A percentile compares a stretch with the other conserved stretches of the same genome.
These are phyloP conservation scores for Nothophytophthora sp. DNA, from an alignment of 352 stramenopile genomes.

Conservation along the genomic window DNA sequence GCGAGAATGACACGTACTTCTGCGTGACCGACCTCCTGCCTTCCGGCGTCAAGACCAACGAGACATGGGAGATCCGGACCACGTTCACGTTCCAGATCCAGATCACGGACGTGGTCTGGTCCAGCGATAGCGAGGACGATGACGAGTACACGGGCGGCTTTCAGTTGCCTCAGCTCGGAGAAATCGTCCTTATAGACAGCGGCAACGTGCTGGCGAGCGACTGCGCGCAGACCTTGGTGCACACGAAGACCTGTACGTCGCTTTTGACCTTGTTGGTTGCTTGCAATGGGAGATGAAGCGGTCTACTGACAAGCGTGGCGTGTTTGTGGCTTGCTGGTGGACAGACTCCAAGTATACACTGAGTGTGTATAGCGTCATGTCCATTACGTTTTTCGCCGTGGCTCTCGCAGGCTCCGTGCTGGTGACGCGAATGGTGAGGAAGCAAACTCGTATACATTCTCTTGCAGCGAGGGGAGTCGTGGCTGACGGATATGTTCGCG, in stretches of 20 bases:
- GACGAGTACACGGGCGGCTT: conserved; percentile 22
- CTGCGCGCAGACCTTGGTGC: conserved; percentile 68
- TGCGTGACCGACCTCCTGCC: conserved; percentile 71
- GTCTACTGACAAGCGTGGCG: no score
- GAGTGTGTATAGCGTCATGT: conserved; percentile 89
- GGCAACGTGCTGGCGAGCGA: conserved; percentile 56
- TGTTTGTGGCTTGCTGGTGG: not conserved
- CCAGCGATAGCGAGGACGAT: conserved; percentile 14
- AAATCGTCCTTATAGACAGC: conserved; percentile 65
- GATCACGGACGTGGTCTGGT: conserved; percentile 58
- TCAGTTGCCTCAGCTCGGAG: conserved; percentile 48
- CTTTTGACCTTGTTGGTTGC: not conserved
- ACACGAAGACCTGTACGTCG: conserved; percentile 63
- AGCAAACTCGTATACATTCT: not conserved
- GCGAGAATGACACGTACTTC: conserved; percentile 74
- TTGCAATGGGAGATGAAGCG: conserved; percentile 11
- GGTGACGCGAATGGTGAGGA: conserved; percentile 77
- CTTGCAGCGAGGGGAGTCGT: not conserved
- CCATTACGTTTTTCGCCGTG: conserved; percentile 80
- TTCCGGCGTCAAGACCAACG: conserved; percentile 53
- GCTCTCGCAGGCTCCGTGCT: conserved; percentile 72
- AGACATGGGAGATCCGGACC: conserved; percentile 66
- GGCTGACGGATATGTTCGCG: conserved; percentile 1
- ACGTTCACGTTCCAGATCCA: conserved; percentile 80
- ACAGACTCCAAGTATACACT: conserved; percentile 63